These are phyloP conservation scores for Arthrobotrys sphaeroides DNA, from an alignment of 2,329 filamentous ascomycete genomes.

Conservation along the genomic window DNA sequence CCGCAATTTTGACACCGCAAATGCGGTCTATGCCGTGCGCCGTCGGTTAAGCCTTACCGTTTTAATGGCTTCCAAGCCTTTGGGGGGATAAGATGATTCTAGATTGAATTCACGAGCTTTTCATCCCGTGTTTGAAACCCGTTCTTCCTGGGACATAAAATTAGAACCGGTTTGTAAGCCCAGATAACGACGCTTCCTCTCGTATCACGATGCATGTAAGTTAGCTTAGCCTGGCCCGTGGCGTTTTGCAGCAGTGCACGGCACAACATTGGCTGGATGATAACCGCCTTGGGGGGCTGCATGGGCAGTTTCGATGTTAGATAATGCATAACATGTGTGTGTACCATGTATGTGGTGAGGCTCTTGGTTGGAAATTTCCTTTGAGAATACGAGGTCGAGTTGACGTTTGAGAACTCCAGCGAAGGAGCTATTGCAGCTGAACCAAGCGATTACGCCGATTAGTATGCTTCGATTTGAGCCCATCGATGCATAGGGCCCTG, in stretches of 20 bases:
- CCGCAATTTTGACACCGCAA: constrained; percentile 20
- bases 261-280: not conserved
- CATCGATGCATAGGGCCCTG: not conserved
- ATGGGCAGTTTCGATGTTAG: not conserved
- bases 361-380: not conserved
- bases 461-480: not conserved
- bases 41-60: constrained; percentile 12
- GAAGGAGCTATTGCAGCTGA: constrained; percentile 6
- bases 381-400: not conserved
- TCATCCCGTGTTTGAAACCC: not conserved
- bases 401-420: not conserved
- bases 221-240: constrained; percentile 10
- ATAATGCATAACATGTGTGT: not conserved
- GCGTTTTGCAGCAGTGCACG: constrained; percentile 1
- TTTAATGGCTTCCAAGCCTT: not conserved
- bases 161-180: not conserved
- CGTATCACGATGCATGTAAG: constrained; percentile 23
- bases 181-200: constrained; percentile 9
- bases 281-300: constrained; percentile 8
- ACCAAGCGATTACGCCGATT: constrained; percentile 13
- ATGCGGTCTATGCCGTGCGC: constrained; percentile 8
- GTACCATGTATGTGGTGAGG: not conserved
- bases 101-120: not conserved
- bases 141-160: too few species aligned
- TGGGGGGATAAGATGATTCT: not conserved